Evolutionary conservation across 23 red algal genomes (phyloP), one percentile per base, ranked within the genome.

Genomic region (Gracilaria gracilis): DNA sequence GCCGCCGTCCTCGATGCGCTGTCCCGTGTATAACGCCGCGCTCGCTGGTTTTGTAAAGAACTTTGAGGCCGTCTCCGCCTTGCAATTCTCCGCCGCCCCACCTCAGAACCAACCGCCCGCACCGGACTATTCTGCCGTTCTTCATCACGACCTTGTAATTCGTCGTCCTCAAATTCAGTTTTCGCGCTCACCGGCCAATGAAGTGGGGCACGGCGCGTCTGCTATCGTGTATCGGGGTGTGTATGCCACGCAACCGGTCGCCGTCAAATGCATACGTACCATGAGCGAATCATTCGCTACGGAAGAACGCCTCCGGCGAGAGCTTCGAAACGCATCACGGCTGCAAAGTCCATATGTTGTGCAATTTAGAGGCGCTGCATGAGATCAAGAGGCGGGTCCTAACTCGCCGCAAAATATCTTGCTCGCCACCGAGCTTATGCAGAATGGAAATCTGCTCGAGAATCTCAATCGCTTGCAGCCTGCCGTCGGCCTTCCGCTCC

Each of bases 341-440:
- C 77, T 95, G 31, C 61, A 62, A 61, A 71, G 73, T 58, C 61
- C 72, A 6, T 76, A 95, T 25, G 80, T 95, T 47, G 84, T 88
- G 33, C 74, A 95, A 25, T 95, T 88, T 46, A 42, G 78, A 14
- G 93, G 93, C 35, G 86, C 85, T 28, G 86, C 85, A 11, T 95
- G 80, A 75, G 93, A 95, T 66, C 79, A 87, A 47, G 83, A 88
- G 59, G 84, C 39, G 19, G 93, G 93, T 0, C 44, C 64, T 9
- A 86, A 19, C 20, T 77, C 79, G 16, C 89, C 89, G 9, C 72
- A 75, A 53, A 92, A 83, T 49, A 71, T 88, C 24, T 71, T 95
- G 47, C 47, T 95, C 3, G 86, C 90, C 19, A 95, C 93, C 39
- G 93, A 95, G 85, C 85, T 95, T 21, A 95, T 95, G 93, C 55